These are phyloP conservation scores for Chlamydomonas eustigma DNA, from an alignment of 139 green algal species.

Conservation along the genomic window DNA sequence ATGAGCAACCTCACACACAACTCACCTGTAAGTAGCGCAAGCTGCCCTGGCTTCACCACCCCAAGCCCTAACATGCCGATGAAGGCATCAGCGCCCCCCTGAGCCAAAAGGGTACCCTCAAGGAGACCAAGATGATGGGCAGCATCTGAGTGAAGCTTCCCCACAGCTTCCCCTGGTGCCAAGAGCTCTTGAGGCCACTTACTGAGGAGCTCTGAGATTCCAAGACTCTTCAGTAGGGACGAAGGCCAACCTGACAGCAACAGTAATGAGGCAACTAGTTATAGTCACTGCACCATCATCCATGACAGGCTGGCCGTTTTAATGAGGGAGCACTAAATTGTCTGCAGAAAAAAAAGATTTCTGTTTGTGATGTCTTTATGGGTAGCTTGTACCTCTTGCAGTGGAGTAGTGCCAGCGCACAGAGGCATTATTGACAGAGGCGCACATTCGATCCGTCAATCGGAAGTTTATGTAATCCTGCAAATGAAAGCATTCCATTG, in stretches of 20 bases:
- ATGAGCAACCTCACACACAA: no score
- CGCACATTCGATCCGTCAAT: conserved; percentile 66
- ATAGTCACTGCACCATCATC: no score
- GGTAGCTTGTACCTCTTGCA: no score
- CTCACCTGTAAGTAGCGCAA: conserved; percentile 81
- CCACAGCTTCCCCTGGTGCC: conserved; percentile 51
- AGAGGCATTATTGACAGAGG: conserved; percentile 60
- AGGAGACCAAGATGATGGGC: conserved; percentile 58
- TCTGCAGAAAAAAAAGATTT: no score
- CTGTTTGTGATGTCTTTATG: no score
- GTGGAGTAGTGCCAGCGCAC: conserved; percentile 76
- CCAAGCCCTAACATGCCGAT: conserved; percentile 80
- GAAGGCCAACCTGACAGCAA: conserved; percentile 9
- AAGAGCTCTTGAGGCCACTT: conserved; percentile 72
- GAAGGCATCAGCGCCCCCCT: conserved; percentile 69
- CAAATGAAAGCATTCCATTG: no score
- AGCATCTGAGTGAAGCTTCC: conserved; percentile 54
- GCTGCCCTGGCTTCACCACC: conserved; percentile 56
- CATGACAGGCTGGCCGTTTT: no score
- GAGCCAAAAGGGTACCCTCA: conserved; percentile 58
- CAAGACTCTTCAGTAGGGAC: conserved; percentile 43
- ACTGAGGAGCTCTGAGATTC: conserved; percentile 40
- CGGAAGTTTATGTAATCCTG: conserved; percentile 71
- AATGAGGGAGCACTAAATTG: no score
- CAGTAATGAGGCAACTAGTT: background rate